Conservation (phyloP, 768 basidiomycete species). For the Boletus tylopilopsis region DNA sequence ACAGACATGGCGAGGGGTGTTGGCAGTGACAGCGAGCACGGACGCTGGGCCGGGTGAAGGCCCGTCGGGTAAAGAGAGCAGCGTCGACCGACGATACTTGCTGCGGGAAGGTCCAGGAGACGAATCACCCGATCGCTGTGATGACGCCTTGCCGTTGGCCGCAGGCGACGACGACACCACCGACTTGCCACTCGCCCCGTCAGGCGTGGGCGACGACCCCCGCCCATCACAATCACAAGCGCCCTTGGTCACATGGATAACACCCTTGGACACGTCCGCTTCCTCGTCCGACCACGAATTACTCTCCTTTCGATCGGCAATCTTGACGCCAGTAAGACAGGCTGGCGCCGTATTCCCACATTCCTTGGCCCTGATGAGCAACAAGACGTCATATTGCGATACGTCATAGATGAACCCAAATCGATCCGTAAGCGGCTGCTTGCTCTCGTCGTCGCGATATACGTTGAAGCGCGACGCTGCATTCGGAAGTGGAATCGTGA, state of each 20-base stretch:
- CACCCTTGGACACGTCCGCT: slow-evolving; percentile 33
- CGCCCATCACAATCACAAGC: slow-evolving; percentile 40
- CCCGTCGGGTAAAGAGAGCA: slow-evolving; percentile 25
- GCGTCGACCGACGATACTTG: slow-evolving; percentile 42
- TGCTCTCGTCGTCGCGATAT: slow-evolving; percentile 47
- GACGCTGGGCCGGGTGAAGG: slow-evolving; percentile 34
- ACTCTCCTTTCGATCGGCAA: slow-evolving; percentile 77
- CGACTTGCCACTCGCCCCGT: slow-evolving; percentile 8
- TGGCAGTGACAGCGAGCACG: slow-evolving; percentile 55
- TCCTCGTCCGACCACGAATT: slow-evolving; percentile 75
- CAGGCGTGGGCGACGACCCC: slow-evolving; percentile 10
- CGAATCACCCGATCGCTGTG: slow-evolving; percentile 27
- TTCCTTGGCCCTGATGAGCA: slow-evolving; percentile 69
- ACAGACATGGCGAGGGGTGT: slow-evolving; percentile 73
- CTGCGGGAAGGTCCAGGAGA: slow-evolving; percentile 53
- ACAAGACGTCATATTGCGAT: slow-evolving; percentile 71
- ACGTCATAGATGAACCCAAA: slow-evolving; percentile 92
- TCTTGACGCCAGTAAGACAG: slow-evolving; percentile 82
- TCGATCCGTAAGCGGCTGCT: slow-evolving; percentile 72
- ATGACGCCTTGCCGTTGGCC: slow-evolving; percentile 26
- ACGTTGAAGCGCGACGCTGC: slow-evolving; percentile 53
- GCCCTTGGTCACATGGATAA: slow-evolving; percentile 38
- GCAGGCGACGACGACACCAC: slow-evolving; percentile 10
- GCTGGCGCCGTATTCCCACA: slow-evolving; percentile 77
- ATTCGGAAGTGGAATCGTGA: slow-evolving; percentile 58